These are phyloP conservation scores for Suillus bovinus DNA, from an alignment of 768 basidiomycete genomes.

Conservation along the genomic window DNA sequence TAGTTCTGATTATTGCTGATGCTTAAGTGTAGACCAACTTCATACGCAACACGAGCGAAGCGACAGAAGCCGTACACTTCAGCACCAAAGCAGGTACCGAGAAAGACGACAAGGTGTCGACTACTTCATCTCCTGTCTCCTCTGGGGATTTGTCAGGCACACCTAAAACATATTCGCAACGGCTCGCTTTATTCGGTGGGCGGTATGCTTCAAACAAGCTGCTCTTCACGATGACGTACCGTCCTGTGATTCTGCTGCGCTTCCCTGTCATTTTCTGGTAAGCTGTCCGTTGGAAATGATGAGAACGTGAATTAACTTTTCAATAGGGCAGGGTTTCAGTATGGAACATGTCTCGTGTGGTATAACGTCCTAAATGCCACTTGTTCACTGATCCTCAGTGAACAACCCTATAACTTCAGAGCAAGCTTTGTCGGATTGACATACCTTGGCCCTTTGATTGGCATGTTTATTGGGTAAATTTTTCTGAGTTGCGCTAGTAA, in stretches of 20 bases:
- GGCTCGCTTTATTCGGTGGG: constrained; percentile 16
- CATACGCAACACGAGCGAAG: constrained; percentile 19
- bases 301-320: background rate
- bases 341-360: constrained; percentile 23
- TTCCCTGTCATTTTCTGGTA: constrained; percentile 24
- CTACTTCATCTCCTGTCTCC: constrained; percentile 6
- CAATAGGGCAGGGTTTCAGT: constrained; percentile 23
- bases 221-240: constrained; percentile 21
- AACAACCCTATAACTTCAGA: constrained; percentile 23
- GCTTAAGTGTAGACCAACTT: constrained; percentile 16
- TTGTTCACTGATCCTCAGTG: constrained; percentile 20
- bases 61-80: constrained; percentile 12
- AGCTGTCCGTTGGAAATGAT: background rate
- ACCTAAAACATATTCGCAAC: constrained; percentile 16
- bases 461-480: constrained; percentile 21
- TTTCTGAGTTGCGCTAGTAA: background rate
- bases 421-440: constrained; percentile 22
- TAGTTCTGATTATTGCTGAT: background rate
- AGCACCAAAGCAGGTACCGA: constrained; percentile 1
- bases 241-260: constrained; percentile 19
- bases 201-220: constrained; percentile 22
- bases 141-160: constrained; percentile 15
- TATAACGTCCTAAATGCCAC: constrained; percentile 27
- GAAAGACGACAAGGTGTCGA: constrained; percentile 16
- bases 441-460: constrained; percentile 23